phyloP scores from a whole-genome alignment of 495 filamentous ascomycete genomes.

The Xylaria castorea region DNA sequence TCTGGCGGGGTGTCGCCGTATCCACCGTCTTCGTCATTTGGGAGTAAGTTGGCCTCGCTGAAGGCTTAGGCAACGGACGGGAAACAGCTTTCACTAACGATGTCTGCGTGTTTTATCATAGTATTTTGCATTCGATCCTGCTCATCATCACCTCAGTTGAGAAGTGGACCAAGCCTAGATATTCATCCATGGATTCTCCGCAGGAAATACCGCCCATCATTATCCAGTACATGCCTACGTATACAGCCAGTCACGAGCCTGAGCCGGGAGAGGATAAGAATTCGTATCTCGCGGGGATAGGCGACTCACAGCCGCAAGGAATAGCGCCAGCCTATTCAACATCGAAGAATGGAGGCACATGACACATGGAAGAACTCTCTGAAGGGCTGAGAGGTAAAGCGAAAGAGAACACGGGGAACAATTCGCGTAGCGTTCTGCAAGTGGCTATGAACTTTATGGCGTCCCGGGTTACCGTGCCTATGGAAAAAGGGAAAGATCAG shows the following conservation, averaged over 20 bases:
- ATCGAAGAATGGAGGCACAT: background rate
- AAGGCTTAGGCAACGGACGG: background rate
- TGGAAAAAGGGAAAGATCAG: background rate
- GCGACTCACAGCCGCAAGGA: slow-evolving; percentile 17
- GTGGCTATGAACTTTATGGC: background rate
- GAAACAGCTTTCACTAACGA: background rate
- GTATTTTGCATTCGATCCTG: slow-evolving; percentile 1
- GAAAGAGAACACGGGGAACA: background rate
- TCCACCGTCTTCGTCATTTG: background rate
- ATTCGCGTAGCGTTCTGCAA: background rate
- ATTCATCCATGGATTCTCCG: background rate
- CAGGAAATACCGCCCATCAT: background rate
- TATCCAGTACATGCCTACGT: slow-evolving; percentile 13
- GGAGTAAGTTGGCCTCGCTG: background rate
- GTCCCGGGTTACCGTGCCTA: background rate
- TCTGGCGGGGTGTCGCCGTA: background rate
- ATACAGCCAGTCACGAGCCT: slow-evolving; percentile 7
- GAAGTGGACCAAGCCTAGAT: slow-evolving; percentile 13
- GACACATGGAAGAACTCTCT: background rate
- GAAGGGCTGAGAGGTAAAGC: background rate
- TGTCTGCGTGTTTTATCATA: background rate
- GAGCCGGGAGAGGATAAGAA: slow-evolving; percentile 8
- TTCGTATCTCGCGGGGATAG: background rate
- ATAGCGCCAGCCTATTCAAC: background rate
- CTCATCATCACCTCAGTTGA: background rate